Evolutionary conservation across 257 asterid species (phyloP), one percentile per base, ranked within the genome.

Genomic region (Solanum virginianum): DNA sequence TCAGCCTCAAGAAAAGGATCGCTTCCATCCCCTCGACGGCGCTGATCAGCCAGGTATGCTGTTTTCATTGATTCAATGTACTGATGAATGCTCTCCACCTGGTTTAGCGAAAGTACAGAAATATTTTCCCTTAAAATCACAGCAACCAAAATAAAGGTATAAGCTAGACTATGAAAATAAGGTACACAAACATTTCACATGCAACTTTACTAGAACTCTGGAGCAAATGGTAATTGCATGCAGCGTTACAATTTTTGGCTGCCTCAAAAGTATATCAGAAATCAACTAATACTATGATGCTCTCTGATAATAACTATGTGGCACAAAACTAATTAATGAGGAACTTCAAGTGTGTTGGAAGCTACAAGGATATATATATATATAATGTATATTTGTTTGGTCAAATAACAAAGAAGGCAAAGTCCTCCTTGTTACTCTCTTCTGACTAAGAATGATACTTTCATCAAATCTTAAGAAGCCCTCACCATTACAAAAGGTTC

Each of bases 1-100:
- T 95, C 98, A 70, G 99, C 99, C 89, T 94, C 99, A 54, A 97
- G 96, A 90, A 97, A 97, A 47, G 99, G 99, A 85, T 97, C 89
- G 15, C 90, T 89, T 15, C 90, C 95, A 41, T 94, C 94, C 57
- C 98, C 99, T 81, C 95, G 90, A 43, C 91, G 93, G 75, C 95
- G 96, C 87, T 91, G 98, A 83, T 97, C 98, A 22, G 97, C 97
- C 85, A 97, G 97, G 86, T 97, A 97, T 57, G 98, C 99, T 32
- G 93, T 85, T 90, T 90, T 94, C 99, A 97, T 97, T 81, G 99
- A 97, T 91, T 94, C 98, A 86, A 97, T 89, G 87, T 95, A 90
- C 87, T 97, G 98, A 88, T 95, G 99, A 88, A 95, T 93, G 90
- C 95, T 94, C 88, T 95, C 99, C 80, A 91, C 97, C 99, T 97